Percentiles rank a stretch among this genome's conserved stretches.
Conservation (phyloP, 306 rosid genomes). For the Hylodesmum podocarpum region DNA sequence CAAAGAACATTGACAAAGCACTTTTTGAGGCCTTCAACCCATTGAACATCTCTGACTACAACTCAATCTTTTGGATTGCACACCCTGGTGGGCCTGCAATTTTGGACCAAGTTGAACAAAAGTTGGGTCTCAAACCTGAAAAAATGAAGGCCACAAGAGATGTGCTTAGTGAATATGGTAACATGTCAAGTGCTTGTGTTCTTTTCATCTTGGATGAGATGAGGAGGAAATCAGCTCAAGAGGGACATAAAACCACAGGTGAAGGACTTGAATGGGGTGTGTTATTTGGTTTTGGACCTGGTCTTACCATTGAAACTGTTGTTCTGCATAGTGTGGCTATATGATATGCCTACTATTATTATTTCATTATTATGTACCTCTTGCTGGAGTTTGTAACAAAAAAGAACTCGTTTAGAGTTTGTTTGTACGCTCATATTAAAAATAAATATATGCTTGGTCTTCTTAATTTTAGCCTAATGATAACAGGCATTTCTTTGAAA, state of each 20-base stretch:
- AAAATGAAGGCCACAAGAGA: slow-evolving; percentile 44
- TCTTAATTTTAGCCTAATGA: neutral
- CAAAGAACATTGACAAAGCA: slow-evolving; percentile 30
- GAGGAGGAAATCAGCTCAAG: slow-evolving; percentile 46
- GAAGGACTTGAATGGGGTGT: slow-evolving; percentile 74
- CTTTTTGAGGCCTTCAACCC: slow-evolving; percentile 34
- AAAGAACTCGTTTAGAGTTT: neutral
- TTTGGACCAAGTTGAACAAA: slow-evolving; percentile 29
- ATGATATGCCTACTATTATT: neutral
- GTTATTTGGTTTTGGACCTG: slow-evolving; percentile 72
- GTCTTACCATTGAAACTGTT: slow-evolving; percentile 66
- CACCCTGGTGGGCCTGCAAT: slow-evolving; percentile 40
- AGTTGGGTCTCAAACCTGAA: slow-evolving; percentile 21
- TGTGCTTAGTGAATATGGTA: slow-evolving; percentile 59
- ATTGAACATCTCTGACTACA: slow-evolving; percentile 30
- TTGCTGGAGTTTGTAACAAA: neutral
- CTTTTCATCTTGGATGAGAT: slow-evolving; percentile 65
- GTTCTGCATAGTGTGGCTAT: slow-evolving; percentile 51
- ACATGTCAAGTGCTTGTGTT: slow-evolving; percentile 84
- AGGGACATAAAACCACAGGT: slow-evolving; percentile 38
- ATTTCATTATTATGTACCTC: neutral
- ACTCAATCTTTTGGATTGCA: slow-evolving; percentile 40
- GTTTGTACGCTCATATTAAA: neutral
- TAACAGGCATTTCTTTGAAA: neutral
- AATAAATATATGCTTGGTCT: neutral